phyloP scores from a whole-genome alignment of 129 eudicot genomes.

The Oenanthe sinensis region DNA sequence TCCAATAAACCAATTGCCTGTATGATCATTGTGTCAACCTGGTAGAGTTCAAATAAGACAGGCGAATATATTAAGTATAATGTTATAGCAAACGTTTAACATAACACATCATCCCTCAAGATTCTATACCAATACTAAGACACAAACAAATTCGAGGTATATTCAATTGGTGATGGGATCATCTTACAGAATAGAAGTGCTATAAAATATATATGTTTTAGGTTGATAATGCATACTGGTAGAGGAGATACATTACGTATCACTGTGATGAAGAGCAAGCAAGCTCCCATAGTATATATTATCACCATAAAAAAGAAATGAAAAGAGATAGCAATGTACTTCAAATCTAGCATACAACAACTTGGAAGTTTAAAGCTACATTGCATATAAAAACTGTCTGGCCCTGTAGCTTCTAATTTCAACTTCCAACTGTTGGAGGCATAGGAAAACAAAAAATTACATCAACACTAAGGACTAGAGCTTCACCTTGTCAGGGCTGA shows the following conservation, averaged over 20 bases:
- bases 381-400: neutral
- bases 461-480: neutral
- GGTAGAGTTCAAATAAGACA: neutral
- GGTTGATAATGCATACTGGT: neutral
- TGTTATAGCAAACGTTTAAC: neutral
- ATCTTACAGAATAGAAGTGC: neutral
- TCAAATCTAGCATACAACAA: neutral
- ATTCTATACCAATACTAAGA: neutral
- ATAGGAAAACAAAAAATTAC: neutral
- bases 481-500: constrained; percentile 87
- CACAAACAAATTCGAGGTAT: neutral
- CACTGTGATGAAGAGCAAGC: neutral
- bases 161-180: neutral
- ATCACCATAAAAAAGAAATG: neutral
- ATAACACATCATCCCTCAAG: neutral
- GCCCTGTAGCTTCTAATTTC: neutral
- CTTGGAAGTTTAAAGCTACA: neutral
- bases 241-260: neutral
- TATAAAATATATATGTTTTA: neutral
- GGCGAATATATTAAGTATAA: neutral
- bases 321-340: neutral
- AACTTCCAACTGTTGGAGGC: neutral
- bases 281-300: neutral
- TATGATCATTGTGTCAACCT: constrained; percentile 99
- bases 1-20: constrained; percentile 97